A percentile compares a stretch with the other conserved stretches of the same genome.
These are phyloP conservation scores for Penicillium flavigenum DNA, from an alignment of 495 filamentous ascomycete species.

Conservation along the genomic window DNA sequence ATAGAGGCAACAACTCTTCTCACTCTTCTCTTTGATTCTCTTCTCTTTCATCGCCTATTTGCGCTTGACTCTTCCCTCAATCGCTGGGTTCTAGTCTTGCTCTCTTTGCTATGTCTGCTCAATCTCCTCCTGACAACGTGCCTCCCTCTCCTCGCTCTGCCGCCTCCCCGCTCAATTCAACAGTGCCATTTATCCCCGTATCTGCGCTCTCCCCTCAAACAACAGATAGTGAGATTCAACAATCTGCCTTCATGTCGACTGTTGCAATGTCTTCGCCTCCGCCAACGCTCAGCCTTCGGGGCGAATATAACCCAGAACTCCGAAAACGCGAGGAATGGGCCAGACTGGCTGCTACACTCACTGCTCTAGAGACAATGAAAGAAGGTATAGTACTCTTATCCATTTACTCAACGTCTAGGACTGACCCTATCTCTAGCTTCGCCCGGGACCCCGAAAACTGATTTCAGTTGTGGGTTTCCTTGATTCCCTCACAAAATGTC, in stretches of 20 bases:
- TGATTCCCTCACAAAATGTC: not conserved
- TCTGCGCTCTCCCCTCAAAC: not conserved
- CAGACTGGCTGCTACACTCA: not conserved
- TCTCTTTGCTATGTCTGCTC: not conserved
- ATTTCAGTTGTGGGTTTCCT: not conserved
- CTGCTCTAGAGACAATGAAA: not conserved
- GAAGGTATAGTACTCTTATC: not conserved
- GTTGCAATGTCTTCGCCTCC: not conserved
- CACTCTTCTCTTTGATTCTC: not conserved
- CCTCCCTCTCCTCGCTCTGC: not conserved
- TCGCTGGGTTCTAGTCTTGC: not conserved
- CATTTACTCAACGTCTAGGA: no score
- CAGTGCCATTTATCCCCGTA: not conserved
- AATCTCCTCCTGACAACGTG: not conserved
- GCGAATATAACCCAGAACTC: conserved; percentile 14
- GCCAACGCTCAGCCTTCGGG: not conserved
- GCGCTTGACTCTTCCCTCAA: not conserved
- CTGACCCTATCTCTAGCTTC: not conserved
- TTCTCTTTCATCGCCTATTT: not conserved
- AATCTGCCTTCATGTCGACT: not conserved
- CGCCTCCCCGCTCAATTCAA: not conserved
- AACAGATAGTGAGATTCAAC: not conserved
- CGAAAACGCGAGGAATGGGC: not conserved
- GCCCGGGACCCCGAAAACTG: not conserved
- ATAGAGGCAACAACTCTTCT: conserved; percentile 2